Evolutionary conservation across 1,284 basidiomycete species (phyloP).

Genomic region (Puccinia triticina): DNA sequence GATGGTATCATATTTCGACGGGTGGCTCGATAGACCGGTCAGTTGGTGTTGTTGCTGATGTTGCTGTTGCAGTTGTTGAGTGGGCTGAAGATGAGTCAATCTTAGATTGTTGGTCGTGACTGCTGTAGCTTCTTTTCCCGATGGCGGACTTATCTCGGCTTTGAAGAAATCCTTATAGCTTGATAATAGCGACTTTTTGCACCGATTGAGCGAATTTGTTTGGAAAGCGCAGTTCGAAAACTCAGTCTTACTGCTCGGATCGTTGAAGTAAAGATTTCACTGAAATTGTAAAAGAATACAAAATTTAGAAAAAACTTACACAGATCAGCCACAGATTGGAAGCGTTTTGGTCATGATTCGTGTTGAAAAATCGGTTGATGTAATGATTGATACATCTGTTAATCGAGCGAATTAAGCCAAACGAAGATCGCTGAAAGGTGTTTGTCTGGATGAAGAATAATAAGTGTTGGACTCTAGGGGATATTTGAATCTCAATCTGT

Average conservation of each 20-base stretch:
- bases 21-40: background rate
- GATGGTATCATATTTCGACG: background rate
- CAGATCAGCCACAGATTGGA: slow-evolving; percentile 6
- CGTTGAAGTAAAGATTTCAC: background rate
- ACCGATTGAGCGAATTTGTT: background rate
- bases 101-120: background rate
- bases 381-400: slow-evolving; percentile 1
- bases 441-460: background rate
- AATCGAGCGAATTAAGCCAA: slow-evolving; percentile 3
- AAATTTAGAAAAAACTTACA: background rate
- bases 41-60: background rate
- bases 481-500: background rate
- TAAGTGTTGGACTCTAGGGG: background rate
- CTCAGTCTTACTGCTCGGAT: background rate
- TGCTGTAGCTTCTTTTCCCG: background rate
- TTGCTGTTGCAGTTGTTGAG: background rate
- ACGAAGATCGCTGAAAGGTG: background rate
- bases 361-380: background rate
- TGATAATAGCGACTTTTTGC: background rate
- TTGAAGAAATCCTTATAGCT: background rate
- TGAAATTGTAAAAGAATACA: background rate
- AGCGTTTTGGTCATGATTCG: background rate
- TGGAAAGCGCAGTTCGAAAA: background rate
- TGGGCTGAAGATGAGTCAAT: background rate
- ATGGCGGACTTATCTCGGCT: background rate